Evolutionary conservation across 148 eudicot genomes (phyloP).

Genomic region (Limonium bicolor): DNA sequence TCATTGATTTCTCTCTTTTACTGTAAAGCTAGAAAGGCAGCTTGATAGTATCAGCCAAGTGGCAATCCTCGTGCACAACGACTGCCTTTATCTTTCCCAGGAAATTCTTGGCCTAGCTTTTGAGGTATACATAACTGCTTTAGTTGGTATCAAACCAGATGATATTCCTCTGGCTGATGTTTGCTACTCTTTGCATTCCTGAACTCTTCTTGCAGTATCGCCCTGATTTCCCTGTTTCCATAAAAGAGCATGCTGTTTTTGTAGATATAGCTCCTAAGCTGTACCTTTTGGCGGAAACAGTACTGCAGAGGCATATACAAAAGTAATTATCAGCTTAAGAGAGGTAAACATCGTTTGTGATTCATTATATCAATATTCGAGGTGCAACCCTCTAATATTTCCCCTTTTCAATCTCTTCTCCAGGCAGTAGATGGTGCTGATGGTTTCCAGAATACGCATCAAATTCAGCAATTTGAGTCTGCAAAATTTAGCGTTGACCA

Average conservation of each 20-base stretch:
- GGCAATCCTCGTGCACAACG: conserved; percentile 90
- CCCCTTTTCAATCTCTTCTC: neutral
- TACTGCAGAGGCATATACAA: conserved; percentile 64
- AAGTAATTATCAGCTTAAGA: conserved; percentile 47
- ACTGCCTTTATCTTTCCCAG: conserved; percentile 78
- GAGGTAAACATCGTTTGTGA: conserved; percentile 32
- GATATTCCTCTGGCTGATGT: too few species aligned
- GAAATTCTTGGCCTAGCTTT: conserved; percentile 82
- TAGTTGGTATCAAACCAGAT: too few species aligned
- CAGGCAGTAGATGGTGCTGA: conserved; percentile 93
- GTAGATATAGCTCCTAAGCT: conserved; percentile 83
- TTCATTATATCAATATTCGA: neutral
- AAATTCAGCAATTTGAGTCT: conserved; percentile 57
- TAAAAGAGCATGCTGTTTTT: conserved; percentile 73
- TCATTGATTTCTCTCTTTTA: conserved; percentile 11
- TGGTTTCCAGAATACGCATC: conserved; percentile 95
- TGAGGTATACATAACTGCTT: conserved; percentile 50
- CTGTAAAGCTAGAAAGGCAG: conserved; percentile 86
- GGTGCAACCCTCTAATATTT: neutral
- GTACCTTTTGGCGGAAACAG: conserved; percentile 66
- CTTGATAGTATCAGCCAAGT: conserved; percentile 82
- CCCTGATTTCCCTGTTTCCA: conserved; percentile 48
- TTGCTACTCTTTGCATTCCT: too few species aligned
- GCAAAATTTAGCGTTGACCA: conserved; percentile 83
- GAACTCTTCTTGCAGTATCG: conserved; percentile 76